phyloP scores from a whole-genome alignment of 257 asterid genomes.

The Solanum tacnaense region DNA sequence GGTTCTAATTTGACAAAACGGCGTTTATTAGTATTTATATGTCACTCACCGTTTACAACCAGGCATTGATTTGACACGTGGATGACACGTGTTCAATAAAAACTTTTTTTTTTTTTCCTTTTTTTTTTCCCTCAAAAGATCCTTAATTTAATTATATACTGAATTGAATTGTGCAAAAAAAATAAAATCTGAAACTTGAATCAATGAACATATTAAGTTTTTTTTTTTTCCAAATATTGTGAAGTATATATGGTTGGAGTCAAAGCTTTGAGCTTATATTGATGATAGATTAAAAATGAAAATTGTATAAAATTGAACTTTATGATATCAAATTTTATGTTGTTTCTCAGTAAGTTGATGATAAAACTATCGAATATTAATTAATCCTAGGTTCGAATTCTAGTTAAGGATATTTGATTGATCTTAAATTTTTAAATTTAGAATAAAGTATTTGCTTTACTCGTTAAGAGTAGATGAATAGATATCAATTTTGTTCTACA shows the following conservation, averaged over 20 bases:
- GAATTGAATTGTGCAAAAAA: background rate
- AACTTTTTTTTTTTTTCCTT: background rate
- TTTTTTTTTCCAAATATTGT: background rate
- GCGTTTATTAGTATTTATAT: background rate
- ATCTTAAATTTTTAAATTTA: background rate
- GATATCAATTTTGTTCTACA: fast-evolving
- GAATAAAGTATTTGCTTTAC: too few species aligned
- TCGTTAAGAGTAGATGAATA: too few species aligned
- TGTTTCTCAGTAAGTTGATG: background rate
- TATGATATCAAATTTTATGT: background rate
- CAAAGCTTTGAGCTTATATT: too few species aligned
- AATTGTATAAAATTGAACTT: background rate
- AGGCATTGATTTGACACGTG: background rate
- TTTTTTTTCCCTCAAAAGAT: background rate
- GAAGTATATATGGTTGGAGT: background rate
- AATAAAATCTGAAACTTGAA: background rate
- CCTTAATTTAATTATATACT: background rate
- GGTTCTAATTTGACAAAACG: background rate
- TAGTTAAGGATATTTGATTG: background rate
- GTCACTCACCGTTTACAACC: background rate
- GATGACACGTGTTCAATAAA: background rate
- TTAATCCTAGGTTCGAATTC: background rate
- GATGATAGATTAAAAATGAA: background rate
- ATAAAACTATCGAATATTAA: too few species aligned
- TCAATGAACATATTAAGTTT: background rate